These are phyloP conservation scores for Cladophialophora immunda DNA, from an alignment of 2,329 filamentous ascomycete species.

Conservation along the genomic window DNA sequence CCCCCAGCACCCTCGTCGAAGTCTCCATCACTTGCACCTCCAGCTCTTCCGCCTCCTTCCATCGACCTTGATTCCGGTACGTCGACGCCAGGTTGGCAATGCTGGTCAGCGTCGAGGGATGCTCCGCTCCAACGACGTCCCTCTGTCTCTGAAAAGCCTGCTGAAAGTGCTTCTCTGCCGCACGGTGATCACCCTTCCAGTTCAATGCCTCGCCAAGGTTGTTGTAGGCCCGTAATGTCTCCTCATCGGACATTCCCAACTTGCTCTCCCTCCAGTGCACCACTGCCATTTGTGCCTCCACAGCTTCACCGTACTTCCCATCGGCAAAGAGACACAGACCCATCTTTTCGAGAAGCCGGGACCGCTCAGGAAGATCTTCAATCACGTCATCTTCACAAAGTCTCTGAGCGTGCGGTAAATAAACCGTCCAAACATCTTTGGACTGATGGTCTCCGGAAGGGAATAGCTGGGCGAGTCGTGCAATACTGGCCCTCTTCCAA, in stretches of 20 bases:
- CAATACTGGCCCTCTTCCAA: conserved; percentile 36
- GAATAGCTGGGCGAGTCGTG: conserved; percentile 42
- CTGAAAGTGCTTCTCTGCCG: background rate
- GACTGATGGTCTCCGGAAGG: conserved; percentile 34
- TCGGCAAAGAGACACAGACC: conserved; percentile 68
- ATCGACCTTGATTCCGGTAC: conserved; percentile 32
- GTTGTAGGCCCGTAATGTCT: conserved; percentile 15
- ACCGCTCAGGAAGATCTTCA: conserved; percentile 21
- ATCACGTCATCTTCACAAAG: conserved; percentile 8
- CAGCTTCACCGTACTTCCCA: conserved; percentile 81
- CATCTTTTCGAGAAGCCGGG: conserved; percentile 27
- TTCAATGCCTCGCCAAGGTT: conserved; percentile 26
- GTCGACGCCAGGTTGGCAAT: conserved; percentile 38
- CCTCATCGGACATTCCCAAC: background rate
- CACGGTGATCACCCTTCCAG: conserved; percentile 31
- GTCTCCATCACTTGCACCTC: conserved; percentile 35
- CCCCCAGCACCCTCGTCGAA: conserved; percentile 33
- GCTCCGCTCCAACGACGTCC: conserved; percentile 29
- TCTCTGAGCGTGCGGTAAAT: conserved; percentile 45
- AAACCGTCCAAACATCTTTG: conserved; percentile 41
- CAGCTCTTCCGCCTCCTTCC: conserved; percentile 35
- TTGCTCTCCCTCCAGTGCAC: conserved; percentile 21
- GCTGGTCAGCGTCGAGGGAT: conserved; percentile 37
- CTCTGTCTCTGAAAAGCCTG: conserved; percentile 10
- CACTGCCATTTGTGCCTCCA: conserved; percentile 62